Conservation (phyloP, 352 stramenopile species). For the Saprolegnia parasitica region DNA sequence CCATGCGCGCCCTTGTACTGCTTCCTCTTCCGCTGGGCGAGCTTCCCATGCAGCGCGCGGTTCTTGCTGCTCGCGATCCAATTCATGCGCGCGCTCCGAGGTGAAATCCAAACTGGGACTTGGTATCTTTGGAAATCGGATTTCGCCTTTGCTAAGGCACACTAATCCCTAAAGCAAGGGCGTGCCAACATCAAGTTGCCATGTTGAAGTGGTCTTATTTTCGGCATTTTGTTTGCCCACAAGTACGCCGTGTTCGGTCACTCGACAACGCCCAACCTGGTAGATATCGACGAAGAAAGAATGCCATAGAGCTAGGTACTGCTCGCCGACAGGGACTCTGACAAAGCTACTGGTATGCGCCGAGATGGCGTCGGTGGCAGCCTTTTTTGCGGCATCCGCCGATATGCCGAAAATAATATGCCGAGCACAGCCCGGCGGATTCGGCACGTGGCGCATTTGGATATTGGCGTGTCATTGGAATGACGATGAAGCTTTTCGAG, state of each 20-base stretch:
- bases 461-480: background rate
- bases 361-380: background rate
- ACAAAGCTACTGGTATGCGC: too few relatives aligned
- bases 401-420: background rate
- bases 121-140: background rate
- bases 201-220: too few relatives aligned
- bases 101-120: background rate
- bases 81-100: background rate
- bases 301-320: too few relatives aligned
- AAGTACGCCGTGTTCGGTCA: too few relatives aligned
- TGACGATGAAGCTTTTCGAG: conserved; percentile 19
- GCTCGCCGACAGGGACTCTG: too few relatives aligned
- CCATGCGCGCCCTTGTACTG: background rate
- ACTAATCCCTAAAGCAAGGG: too few relatives aligned
- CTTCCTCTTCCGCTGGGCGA: background rate
- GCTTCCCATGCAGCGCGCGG: background rate
- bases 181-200: too few relatives aligned
- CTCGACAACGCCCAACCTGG: too few relatives aligned
- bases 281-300: too few relatives aligned
- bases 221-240: too few relatives aligned
- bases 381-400: background rate
- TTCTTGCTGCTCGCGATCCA: background rate
- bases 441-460: background rate
- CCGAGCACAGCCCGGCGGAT: background rate
- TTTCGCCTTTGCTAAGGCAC: background rate